Conservation (phyloP, 78 protist species). For the Monosiga brevicollis region DNA sequence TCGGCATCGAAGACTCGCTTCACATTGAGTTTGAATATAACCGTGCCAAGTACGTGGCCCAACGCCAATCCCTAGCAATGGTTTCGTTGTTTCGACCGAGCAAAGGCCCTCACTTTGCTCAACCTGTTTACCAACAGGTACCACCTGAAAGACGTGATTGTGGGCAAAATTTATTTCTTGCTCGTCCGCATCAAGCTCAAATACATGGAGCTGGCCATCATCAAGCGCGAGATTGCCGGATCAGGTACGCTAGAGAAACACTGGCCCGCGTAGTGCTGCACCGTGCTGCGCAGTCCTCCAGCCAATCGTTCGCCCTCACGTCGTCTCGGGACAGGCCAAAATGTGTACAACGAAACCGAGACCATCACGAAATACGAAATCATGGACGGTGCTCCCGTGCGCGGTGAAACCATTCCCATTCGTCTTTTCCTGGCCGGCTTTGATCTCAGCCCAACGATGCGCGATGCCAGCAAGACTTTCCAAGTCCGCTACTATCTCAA, state of each 20-base stretch:
- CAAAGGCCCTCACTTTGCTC: too few species aligned
- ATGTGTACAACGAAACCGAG: constrained; percentile 60
- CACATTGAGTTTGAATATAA: constrained; percentile 97
- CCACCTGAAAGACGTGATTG: constrained; percentile 78
- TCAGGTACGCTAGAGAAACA: neutral
- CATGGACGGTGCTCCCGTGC: constrained; percentile 96
- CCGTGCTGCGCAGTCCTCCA: neutral
- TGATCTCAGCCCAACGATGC: constrained; percentile 89
- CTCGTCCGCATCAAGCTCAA: constrained; percentile 66
- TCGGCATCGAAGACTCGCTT: constrained; percentile 92
- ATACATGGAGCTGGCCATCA: constrained; percentile 84
- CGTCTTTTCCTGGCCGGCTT: constrained; percentile 83
- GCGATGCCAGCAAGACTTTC: constrained; percentile 78
- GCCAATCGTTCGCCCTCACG: neutral
- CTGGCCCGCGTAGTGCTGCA: neutral
- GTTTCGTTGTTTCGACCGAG: neutral
- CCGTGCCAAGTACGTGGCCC: constrained; percentile 66
- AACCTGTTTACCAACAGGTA: neutral
- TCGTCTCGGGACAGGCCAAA: constrained; percentile 32
- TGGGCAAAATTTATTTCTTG: constrained; percentile 82
- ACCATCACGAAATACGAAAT: constrained; percentile 91
- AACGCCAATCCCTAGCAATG: too few species aligned
- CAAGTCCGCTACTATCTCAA: constrained; percentile 74
- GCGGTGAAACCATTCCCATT: constrained; percentile 89
- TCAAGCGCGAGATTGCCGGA: constrained; percentile 62